Percentiles rank a stretch among this genome's conserved stretches.
phyloP scores from a whole-genome alignment of 306 rosid genomes.

The Amphicarpaea edgeworthii region DNA sequence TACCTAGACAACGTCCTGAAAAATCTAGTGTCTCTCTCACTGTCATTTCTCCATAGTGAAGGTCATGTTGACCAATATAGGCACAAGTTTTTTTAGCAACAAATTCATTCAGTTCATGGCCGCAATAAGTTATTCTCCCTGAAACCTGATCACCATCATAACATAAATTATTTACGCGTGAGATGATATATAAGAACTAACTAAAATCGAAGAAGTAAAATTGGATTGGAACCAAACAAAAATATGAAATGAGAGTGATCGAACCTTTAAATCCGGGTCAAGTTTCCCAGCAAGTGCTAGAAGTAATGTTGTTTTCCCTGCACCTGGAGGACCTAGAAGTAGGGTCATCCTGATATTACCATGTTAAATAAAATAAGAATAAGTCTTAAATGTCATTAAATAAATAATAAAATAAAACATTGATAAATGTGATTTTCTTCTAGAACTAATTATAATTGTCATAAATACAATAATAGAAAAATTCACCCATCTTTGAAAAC shows the following conservation, averaged over 20 bases:
- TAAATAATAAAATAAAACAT: background rate
- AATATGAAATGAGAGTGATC: background rate
- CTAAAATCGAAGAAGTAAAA: background rate
- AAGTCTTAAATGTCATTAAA: background rate
- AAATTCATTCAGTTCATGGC: slow-evolving; percentile 70
- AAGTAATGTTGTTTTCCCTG: slow-evolving; percentile 79
- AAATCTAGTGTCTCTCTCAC: slow-evolving; percentile 74
- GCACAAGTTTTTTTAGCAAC: slow-evolving; percentile 54
- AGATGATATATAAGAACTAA: background rate
- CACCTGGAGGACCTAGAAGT: slow-evolving; percentile 78
- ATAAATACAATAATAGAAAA: background rate
- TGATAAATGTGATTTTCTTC: background rate
- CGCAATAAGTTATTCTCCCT: slow-evolving; percentile 78
- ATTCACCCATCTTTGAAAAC: background rate
- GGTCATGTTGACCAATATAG: slow-evolving; percentile 52
- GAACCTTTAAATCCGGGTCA: slow-evolving; percentile 66
- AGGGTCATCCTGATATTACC: slow-evolving; percentile 63
- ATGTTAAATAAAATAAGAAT: background rate
- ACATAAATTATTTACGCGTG: background rate
- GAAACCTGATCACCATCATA: slow-evolving; percentile 49
- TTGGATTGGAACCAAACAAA: background rate
- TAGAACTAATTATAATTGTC: background rate
- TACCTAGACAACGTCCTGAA: slow-evolving; percentile 71
- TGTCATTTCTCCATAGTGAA: slow-evolving; percentile 72
- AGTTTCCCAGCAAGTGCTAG: slow-evolving; percentile 76